These are phyloP conservation scores for Cetradonia linearis DNA, from an alignment of 495 filamentous ascomycete genomes.

Conservation along the genomic window DNA sequence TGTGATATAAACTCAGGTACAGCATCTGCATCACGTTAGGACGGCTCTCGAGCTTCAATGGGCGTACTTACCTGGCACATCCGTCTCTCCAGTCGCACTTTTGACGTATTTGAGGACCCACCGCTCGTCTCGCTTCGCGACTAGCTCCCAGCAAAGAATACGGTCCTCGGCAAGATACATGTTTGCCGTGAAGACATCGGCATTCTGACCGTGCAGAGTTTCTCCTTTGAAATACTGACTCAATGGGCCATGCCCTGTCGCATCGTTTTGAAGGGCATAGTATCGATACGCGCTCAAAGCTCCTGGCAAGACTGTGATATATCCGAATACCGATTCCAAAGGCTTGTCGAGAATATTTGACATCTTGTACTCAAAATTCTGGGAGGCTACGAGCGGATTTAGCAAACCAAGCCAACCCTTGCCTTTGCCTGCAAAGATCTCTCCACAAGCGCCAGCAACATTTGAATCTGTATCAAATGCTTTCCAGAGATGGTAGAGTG, in stretches of 20 bases:
- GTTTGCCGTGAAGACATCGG: conserved; percentile 97
- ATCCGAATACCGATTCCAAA: conserved; percentile 92
- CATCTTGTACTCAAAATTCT: conserved; percentile 99
- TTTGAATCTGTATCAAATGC: conserved; percentile 96
- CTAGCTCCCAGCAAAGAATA: conserved; percentile 98
- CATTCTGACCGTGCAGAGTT: conserved; percentile 90
- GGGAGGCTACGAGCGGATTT: conserved; percentile 89
- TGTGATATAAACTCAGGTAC: conserved; percentile 90
- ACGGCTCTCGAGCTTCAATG: neutral
- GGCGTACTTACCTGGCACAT: conserved; percentile 69
- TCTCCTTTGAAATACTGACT: conserved; percentile 99
- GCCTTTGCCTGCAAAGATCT: conserved; percentile 94
- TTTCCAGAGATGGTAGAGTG: conserved; percentile 98
- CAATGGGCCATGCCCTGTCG: conserved; percentile 86
- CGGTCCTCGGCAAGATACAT: conserved; percentile 99
- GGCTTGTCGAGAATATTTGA: conserved; percentile 98
- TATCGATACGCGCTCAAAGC: conserved; percentile 93
- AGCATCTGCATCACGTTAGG: conserved; percentile 28
- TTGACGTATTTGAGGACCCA: conserved; percentile 99
- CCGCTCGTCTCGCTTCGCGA: conserved; percentile 85
- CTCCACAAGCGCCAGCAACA: conserved; percentile 90
- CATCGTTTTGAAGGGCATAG: conserved; percentile 93
- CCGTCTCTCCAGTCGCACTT: conserved; percentile 87
- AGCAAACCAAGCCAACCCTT: conserved; percentile 71
- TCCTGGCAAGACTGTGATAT: conserved; percentile 93